Evolutionary conservation across 345 rosid species (phyloP), one percentile per base, ranked within the genome.

Genomic region (Eucalyptus rudis): DNA sequence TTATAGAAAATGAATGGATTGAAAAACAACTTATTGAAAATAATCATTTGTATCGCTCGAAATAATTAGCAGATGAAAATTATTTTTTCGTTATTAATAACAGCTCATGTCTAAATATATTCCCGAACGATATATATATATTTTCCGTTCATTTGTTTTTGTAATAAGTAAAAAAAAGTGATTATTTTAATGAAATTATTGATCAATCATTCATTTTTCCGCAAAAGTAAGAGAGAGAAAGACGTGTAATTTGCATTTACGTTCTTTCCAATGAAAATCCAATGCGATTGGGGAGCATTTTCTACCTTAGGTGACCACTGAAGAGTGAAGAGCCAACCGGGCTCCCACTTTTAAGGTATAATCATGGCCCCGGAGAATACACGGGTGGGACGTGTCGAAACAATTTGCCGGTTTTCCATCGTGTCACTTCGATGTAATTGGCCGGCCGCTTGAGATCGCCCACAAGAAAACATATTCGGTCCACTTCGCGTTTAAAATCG

Each of bases 31-130:
- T 76, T 36, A 0, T 10, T 36, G 2, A 76, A 76, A 36, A 20
- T 36, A 25, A 76, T n/a, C 36, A 7, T 4, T 29, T 13, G 1
- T 7, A 64, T 29, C 8, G 2, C 2, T 14, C 1, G 5, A 64
- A 64, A 64, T 22, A 29, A 64, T 64, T 13, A 29, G 5, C 3
- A 0, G 0, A n/a, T 4, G 76, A 0, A 64, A 14, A 64, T 14
- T 64, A n/a, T 59, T 13, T n/a, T 22, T 29, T 29, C 19, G 3
- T n/a, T 64, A 64, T 64, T 13, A 13, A n/a, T n/a, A 64, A 64
- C 5, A 14, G 15, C 8, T n/a, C 33, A n/a, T 64, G 10, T 64
- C 19, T 29, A 7, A 14, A n/a, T n/a, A 64, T 64, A 4, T 14
- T n/a, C 10, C 1, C 7, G 0, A 8, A n/a, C 3, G 20, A 14